These are phyloP conservation scores for Jacaranda mimosifolia DNA, from an alignment of 257 asterid species.

Conservation along the genomic window DNA sequence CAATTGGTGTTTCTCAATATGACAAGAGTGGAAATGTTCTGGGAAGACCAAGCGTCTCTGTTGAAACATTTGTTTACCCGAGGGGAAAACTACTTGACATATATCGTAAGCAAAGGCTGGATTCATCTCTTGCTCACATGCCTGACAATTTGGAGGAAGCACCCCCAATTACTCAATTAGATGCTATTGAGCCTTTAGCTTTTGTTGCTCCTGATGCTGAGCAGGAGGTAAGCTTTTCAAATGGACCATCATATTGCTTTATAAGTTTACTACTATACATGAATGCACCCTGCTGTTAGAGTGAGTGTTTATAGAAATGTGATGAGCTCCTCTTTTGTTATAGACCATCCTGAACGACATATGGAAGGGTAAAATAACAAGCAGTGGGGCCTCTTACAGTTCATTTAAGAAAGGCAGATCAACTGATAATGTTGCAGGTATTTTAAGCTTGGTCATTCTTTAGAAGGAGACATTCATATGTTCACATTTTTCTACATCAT, in stretches of 20 bases:
- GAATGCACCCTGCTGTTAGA: background rate
- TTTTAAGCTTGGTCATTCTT: conserved; percentile 6
- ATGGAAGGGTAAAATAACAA: conserved; percentile 74
- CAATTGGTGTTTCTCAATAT: conserved; percentile 59
- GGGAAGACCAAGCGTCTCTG: conserved; percentile 53
- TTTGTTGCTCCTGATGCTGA: conserved; percentile 85
- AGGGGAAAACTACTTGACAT: conserved; percentile 95
- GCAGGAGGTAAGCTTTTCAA: conserved; percentile 70
- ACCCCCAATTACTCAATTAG: conserved; percentile 62
- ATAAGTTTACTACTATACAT: background rate
- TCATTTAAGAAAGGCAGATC: conserved; percentile 65
- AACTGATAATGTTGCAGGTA: conserved; percentile 71
- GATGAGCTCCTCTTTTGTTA: conserved; percentile 26
- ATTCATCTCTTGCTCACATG: conserved; percentile 50
- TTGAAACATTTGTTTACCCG: conserved; percentile 67
- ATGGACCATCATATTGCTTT: conserved; percentile 13
- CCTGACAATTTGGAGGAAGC: conserved; percentile 78
- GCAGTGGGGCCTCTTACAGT: conserved; percentile 72
- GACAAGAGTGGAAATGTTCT: conserved; percentile 56
- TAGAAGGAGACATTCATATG: conserved; percentile 1
- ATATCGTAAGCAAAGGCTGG: conserved; percentile 75
- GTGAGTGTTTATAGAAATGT: conserved; percentile 32
- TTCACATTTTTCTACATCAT: conserved; percentile 4
- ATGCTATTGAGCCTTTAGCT: conserved; percentile 75
- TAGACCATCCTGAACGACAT: conserved; percentile 78